phyloP scores from a whole-genome alignment of 106 monocot species.

The Apostasia shenzhenica region DNA sequence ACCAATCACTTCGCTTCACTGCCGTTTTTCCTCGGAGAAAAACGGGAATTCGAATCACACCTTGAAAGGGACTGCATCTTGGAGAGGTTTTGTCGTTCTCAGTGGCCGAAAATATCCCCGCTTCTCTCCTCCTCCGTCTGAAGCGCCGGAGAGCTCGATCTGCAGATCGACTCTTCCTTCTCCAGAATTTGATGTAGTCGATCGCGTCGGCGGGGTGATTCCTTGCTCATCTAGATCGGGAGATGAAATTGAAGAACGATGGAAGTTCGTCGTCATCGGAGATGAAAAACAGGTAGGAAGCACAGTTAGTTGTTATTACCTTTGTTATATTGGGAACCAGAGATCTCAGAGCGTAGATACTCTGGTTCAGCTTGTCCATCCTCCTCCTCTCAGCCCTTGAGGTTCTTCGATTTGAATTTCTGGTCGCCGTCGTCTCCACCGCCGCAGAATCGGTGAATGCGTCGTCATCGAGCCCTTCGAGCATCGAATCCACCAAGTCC shows the following conservation, averaged over 20 bases:
- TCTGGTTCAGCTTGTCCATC: constrained; percentile 64
- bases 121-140: constrained; percentile 23
- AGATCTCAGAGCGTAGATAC: constrained; percentile 49
- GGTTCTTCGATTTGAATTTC: constrained; percentile 77
- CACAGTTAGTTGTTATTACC: constrained; percentile 19
- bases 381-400: constrained; percentile 82
- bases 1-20: background rate
- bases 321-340: constrained; percentile 91
- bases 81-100: constrained; percentile 4
- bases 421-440: constrained; percentile 2
- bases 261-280: background rate
- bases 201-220: constrained; percentile 63
- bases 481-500: constrained; percentile 40
- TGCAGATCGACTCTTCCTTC: constrained; percentile 38
- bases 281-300: background rate
- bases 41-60: constrained; percentile 8
- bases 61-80: constrained; percentile 19
- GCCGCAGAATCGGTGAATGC: background rate
- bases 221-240: constrained; percentile 87
- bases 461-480: constrained; percentile 21
- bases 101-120: constrained; percentile 21
- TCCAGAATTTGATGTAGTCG: constrained; percentile 62
- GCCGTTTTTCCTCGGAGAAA: too few species aligned
- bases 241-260: background rate
- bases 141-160: constrained; percentile 29